Base-by-base conservation (phyloP, 169 alveolate genomes). In the Plasmodium vivax region DNA sequence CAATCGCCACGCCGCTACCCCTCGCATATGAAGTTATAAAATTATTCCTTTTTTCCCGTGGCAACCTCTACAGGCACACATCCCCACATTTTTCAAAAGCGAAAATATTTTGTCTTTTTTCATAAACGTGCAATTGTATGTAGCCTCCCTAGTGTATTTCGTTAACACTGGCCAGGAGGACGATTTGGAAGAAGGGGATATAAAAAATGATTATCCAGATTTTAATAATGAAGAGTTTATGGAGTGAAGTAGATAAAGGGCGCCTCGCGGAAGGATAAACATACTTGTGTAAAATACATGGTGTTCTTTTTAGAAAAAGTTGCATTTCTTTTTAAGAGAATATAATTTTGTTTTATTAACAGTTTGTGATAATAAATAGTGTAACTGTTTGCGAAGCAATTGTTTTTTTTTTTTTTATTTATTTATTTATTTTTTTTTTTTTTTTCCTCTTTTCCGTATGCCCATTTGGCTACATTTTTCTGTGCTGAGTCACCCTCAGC, bases 61-160 rank as follows among this genome's bases (percentile, higher is more conserved):
- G 30, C 73, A 14, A 30, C 58, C 45, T 51, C 84, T 27, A 32
- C 85, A 92, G 95, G 38, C 41, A 47, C 73, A 71, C 19, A 82
- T 92, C 41, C 95, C 95, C n/a, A 36, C 77, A 14, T 81, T 71
- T 82, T 10, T 92, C 56, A 82, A 73, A 54, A 73, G n/a, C 41
- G 95, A 92, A 47, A 92, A 83, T 58, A 14, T 92, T 51, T 54
- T 92, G 36, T 82, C 95, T 16, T 62, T 92, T 71, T 92, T 92
- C 81, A 72, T 92, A n/a, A 92, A 92, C 74, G 32, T 75, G 23
- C 95, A 92, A 83, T 54, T 92, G 62, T 92, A 92, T 92, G n/a
- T 92, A 32, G 95, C 95, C 54, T 82, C 95, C 80, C 58, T 92
- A 23, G 43, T 92, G 51, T 92, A 92, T 82, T 92, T 92, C 51